These are phyloP conservation scores for Psophocarpus tetragonolobus DNA, from an alignment of 306 rosid species.

Conservation along the genomic window DNA sequence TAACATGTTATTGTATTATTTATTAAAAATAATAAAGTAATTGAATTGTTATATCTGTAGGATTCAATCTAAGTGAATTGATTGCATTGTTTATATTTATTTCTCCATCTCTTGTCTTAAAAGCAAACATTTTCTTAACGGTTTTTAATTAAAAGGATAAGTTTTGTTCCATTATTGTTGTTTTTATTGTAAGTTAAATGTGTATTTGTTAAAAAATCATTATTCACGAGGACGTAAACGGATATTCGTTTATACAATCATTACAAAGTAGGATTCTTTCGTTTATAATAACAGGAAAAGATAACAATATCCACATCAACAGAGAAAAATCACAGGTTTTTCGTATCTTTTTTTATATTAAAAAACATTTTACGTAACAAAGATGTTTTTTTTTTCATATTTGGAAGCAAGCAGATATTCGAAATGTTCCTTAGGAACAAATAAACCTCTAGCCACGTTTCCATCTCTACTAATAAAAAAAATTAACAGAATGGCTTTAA, in stretches of 20 bases:
- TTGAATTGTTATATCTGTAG: too few relatives aligned
- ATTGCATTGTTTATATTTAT: neutral
- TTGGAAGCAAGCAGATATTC: neutral
- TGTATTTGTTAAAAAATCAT: neutral
- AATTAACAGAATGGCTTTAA: neutral
- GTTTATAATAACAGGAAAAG: neutral
- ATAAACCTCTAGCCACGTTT: constrained; percentile 6
- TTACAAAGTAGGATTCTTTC: constrained; percentile 20
- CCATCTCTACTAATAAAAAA: neutral
- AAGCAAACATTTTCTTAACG: too few relatives aligned
- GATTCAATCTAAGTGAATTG: too few relatives aligned
- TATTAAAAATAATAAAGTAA: too few relatives aligned
- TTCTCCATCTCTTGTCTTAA: too few relatives aligned
- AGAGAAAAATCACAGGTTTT: neutral
- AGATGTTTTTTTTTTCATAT: neutral
- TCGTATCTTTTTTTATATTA: neutral
- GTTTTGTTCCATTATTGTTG: neutral
- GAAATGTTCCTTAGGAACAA: neutral
- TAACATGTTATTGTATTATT: too few relatives aligned
- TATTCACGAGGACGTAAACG: neutral
- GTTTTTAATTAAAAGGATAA: neutral
- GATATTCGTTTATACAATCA: constrained; percentile 7
- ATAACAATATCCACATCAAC: neutral
- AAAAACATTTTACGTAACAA: neutral
- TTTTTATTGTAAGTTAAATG: neutral